phyloP scores from a whole-genome alignment of 139 green algal genomes.

The Closterium sp. region DNA sequence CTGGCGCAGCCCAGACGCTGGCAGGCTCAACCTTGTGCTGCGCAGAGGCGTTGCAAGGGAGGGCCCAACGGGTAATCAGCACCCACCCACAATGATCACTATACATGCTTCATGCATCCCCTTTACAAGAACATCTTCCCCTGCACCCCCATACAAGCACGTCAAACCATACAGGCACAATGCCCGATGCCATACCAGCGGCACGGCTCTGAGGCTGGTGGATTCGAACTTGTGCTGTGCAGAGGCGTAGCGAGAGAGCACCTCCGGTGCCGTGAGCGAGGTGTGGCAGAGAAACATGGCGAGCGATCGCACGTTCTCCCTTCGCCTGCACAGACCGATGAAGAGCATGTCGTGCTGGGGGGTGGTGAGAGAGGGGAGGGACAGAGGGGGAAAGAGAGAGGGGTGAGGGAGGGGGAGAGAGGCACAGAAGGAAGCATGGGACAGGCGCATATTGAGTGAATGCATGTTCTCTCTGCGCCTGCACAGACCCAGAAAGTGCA shows the following conservation, averaged over 20 bases:
- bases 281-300: constrained; percentile 6
- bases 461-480: not conserved
- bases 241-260: not conserved
- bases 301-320: not conserved
- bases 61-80: not conserved
- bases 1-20: not conserved
- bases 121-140: no score
- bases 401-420: not conserved
- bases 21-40: not conserved
- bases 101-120: no score
- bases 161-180: no score
- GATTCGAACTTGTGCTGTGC: constrained; percentile 2
- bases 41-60: not conserved
- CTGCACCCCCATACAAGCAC: no score
- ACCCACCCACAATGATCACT: not conserved
- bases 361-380: not conserved
- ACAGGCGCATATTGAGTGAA: not conserved
- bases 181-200: not conserved
- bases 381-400: not conserved
- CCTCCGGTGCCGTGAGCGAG: not conserved
- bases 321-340: not conserved
- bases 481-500: not conserved
- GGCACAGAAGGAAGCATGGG: not conserved
- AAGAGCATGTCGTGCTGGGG: not conserved
- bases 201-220: not conserved